These are phyloP conservation scores for Chamaenerion angustifolium DNA, from an alignment of 345 rosid species.

Conservation along the genomic window DNA sequence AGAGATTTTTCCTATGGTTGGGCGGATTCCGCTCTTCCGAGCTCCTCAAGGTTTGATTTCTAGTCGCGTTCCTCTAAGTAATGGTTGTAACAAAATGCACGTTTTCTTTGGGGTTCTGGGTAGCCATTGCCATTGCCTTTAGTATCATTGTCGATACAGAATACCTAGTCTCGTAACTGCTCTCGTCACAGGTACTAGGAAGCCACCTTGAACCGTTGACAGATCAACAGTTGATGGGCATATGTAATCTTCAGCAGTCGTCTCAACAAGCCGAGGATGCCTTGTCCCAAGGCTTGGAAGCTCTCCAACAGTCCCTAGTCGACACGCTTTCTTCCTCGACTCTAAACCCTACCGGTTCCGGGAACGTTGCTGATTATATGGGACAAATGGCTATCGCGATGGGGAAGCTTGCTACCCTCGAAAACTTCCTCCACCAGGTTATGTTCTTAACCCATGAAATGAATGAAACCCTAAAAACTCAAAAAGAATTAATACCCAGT, in stretches of 20 bases:
- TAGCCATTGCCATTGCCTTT: too few species aligned
- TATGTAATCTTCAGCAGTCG: slow-evolving; percentile 86
- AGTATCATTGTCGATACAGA: too few species aligned
- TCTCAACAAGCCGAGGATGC: slow-evolving; percentile 99
- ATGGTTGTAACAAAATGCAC: neutral
- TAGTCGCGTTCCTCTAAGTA: neutral
- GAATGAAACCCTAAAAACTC: too few species aligned
- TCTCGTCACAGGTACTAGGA: slow-evolving; percentile 45
- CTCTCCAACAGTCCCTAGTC: slow-evolving; percentile 74
- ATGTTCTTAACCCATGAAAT: neutral
- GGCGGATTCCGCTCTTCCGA: slow-evolving; percentile 95
- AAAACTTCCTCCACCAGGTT: slow-evolving; percentile 88
- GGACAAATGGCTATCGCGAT: slow-evolving; percentile 90
- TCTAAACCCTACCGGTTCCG: slow-evolving; percentile 46
- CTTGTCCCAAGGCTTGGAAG: slow-evolving; percentile 95
- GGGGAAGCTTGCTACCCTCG: slow-evolving; percentile 73
- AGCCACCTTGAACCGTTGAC: slow-evolving; percentile 82
- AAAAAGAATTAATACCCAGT: too few species aligned
- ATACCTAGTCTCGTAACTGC: neutral
- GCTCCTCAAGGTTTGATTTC: slow-evolving; percentile 50
- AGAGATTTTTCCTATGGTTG: slow-evolving; percentile 93
- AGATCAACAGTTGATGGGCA: slow-evolving; percentile 85
- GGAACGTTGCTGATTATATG: slow-evolving; percentile 80
- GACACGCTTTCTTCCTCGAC: slow-evolving; percentile 65
- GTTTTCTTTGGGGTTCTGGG: too few species aligned